These are phyloP conservation scores for Candida pseudoviswanathii DNA, from an alignment of 1,139 yeast genomes.

Conservation along the genomic window DNA sequence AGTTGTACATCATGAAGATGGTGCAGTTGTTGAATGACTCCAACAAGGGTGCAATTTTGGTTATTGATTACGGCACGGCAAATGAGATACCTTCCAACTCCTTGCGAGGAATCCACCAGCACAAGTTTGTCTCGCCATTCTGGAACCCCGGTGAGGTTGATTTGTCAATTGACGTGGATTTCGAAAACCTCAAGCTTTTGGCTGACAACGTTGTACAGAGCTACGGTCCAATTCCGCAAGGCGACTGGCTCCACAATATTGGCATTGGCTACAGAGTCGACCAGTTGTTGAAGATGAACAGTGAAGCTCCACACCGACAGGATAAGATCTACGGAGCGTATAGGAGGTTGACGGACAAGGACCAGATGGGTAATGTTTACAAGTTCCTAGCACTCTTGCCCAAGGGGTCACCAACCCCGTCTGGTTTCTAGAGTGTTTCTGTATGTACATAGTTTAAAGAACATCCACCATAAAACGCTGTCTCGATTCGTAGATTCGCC, in stretches of 20 bases:
- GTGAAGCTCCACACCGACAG: conserved; percentile 33
- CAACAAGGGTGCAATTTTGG: conserved; percentile 63
- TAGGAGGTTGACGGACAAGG: conserved; percentile 61
- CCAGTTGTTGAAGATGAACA: conserved; percentile 43
- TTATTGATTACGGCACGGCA: conserved; percentile 78
- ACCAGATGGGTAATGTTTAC: conserved; percentile 77
- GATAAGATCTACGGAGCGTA: conserved; percentile 60
- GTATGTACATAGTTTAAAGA: not conserved
- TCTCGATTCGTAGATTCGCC: too few species aligned
- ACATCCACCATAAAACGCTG: too few species aligned
- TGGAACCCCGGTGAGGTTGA: conserved; percentile 78
- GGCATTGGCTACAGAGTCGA: conserved; percentile 77
- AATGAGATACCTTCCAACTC: conserved; percentile 58
- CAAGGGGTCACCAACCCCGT: conserved; percentile 35
- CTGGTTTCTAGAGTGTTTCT: conserved; percentile 31
- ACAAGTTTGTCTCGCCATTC: conserved; percentile 78
- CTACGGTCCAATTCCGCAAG: conserved; percentile 72
- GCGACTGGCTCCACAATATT: conserved; percentile 75
- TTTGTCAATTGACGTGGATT: conserved; percentile 83
- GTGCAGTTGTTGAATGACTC: conserved; percentile 40
- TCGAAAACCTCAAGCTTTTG: conserved; percentile 48
- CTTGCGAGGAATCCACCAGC: conserved; percentile 72
- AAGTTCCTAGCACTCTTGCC: conserved; percentile 72
- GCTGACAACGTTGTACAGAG: conserved; percentile 20
- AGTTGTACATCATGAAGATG: conserved; percentile 51